Conservation (phyloP, 768 basidiomycete genomes). For the Russula compacta region DNA sequence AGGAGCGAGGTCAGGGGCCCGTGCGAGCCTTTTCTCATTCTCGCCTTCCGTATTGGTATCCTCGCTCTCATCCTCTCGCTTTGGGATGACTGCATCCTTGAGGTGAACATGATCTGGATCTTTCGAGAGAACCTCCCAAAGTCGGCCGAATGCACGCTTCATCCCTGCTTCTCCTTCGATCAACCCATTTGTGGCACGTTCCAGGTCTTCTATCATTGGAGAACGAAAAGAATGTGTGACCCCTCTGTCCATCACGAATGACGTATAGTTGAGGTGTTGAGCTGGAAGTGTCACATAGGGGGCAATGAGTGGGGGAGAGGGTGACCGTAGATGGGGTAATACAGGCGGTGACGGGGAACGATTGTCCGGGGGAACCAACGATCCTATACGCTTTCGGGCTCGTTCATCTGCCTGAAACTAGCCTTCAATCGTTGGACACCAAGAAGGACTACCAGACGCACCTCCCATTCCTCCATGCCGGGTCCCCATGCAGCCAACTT, state of each 20-base stretch:
- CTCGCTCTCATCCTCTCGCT: slow-evolving; percentile 53
- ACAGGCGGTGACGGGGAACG: slow-evolving; percentile 65
- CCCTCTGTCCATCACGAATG: slow-evolving; percentile 79
- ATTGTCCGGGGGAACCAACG: slow-evolving; percentile 47
- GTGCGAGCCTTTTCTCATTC: slow-evolving; percentile 38
- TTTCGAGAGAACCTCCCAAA: slow-evolving; percentile 78
- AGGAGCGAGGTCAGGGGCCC: slow-evolving; percentile 60
- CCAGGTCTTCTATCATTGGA: slow-evolving; percentile 65
- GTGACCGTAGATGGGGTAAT: slow-evolving; percentile 68
- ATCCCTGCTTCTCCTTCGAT: slow-evolving; percentile 76
- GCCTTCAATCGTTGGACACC: slow-evolving; percentile 15
- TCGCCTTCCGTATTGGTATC: slow-evolving; percentile 31
- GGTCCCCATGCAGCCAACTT: slow-evolving; percentile 83
- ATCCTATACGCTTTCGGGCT: slow-evolving; percentile 69
- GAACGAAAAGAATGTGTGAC: slow-evolving; percentile 81
- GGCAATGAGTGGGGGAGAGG: slow-evolving; percentile 68
- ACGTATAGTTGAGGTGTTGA: slow-evolving; percentile 69
- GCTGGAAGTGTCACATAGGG: slow-evolving; percentile 63
- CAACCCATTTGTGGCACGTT: slow-evolving; percentile 71
- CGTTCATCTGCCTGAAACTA: slow-evolving; percentile 62
- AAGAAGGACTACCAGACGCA: slow-evolving; percentile 26
- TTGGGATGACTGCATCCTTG: slow-evolving; percentile 44
- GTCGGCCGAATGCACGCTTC: slow-evolving; percentile 62
- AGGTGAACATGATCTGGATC: slow-evolving; percentile 38
- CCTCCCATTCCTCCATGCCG: slow-evolving; percentile 81